These are phyloP conservation scores for Dactylellina cionopaga DNA, from an alignment of 2,329 filamentous ascomycete species.

Conservation along the genomic window DNA sequence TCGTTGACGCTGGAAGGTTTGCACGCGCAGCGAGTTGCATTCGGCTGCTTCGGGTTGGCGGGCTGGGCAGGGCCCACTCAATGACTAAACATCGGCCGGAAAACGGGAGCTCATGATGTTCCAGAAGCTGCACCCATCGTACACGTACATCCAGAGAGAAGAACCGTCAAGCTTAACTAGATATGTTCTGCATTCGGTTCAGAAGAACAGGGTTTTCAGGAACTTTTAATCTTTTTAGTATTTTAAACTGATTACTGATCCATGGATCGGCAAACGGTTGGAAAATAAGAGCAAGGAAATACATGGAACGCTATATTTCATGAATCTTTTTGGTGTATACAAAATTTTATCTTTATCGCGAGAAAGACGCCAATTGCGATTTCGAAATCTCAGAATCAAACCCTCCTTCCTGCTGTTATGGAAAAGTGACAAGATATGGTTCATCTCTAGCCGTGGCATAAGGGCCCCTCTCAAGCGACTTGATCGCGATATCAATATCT, in stretches of 20 bases:
- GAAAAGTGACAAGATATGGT: constrained; percentile 47
- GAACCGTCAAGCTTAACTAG: too few relatives aligned
- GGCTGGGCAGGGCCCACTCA: neutral
- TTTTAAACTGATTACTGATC: too few relatives aligned
- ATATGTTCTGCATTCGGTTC: too few relatives aligned
- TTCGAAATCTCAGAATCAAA: neutral
- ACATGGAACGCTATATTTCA: too few relatives aligned
- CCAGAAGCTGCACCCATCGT: too few relatives aligned
- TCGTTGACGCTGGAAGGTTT: neutral
- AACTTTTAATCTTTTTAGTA: too few relatives aligned
- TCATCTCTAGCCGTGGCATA: constrained; percentile 61
- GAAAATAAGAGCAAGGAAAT: too few relatives aligned
- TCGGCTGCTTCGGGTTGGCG: constrained; percentile 15
- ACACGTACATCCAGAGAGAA: too few relatives aligned
- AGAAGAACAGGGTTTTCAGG: too few relatives aligned
- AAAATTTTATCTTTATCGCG: too few relatives aligned
- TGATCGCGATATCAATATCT: constrained; percentile 83
- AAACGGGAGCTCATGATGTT: constrained; percentile 29
- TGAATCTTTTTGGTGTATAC: too few relatives aligned
- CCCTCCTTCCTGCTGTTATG: neutral
- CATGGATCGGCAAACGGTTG: too few relatives aligned
- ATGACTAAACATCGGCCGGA: constrained; percentile 16
- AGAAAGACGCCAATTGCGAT: neutral
- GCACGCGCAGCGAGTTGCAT: constrained; percentile 1
- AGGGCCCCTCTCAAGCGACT: constrained; percentile 73